Evolutionary conservation across 176 grass and related monocot genomes (phyloP).

Genomic region (Hordeum marinum): DNA sequence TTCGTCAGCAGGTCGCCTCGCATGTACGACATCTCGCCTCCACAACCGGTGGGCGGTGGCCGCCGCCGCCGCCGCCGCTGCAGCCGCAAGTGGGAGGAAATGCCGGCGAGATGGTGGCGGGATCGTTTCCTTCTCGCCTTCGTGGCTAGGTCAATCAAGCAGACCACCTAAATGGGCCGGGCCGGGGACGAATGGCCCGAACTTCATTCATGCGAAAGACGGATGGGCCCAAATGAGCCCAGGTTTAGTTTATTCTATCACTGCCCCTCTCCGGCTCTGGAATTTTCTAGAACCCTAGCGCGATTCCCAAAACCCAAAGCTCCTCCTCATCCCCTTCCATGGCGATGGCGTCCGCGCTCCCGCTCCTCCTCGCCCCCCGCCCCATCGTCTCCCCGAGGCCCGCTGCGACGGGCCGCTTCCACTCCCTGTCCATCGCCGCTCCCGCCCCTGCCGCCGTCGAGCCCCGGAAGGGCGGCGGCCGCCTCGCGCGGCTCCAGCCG

Average conservation of each 20-base stretch:
- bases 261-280: not conserved
- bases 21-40: conserved; percentile 77
- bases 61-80: not conserved
- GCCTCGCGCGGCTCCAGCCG: not conserved
- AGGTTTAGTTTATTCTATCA: not conserved
- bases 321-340: not conserved
- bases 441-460: not conserved
- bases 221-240: not conserved
- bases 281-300: conserved; percentile 24
- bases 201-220: not conserved
- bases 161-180: not conserved
- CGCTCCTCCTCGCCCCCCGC: conserved; percentile 7
- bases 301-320: not conserved
- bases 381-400: not conserved
- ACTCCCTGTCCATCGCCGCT: not conserved
- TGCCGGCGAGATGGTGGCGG: not conserved
- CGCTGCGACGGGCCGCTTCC: not conserved
- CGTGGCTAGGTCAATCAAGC: not conserved
- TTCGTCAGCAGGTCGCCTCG: conserved; percentile 61
- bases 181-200: not conserved
- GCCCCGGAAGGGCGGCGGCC: not conserved
- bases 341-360: conserved; percentile 35
- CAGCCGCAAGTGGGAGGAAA: not conserved
- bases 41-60: not conserved
- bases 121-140: not conserved